These are phyloP conservation scores for Flaveria linearis DNA, from an alignment of 129 eudicot species.

Conservation along the genomic window DNA sequence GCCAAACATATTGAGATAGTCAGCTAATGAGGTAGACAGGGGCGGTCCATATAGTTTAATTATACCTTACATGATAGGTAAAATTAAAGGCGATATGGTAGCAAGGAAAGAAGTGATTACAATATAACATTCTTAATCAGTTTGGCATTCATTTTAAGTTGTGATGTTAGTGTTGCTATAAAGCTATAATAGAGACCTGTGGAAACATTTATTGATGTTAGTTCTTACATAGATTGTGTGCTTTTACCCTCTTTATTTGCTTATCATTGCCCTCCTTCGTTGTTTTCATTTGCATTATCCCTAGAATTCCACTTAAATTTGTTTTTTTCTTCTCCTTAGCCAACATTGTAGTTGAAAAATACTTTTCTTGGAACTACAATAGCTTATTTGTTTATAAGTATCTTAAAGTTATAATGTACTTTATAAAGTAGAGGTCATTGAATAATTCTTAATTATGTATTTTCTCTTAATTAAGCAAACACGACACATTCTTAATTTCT, in stretches of 20 bases:
- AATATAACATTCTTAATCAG: neutral
- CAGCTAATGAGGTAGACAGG: neutral
- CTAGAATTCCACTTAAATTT: neutral
- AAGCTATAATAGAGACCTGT: neutral
- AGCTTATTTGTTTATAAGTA: neutral
- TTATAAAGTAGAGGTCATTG: neutral
- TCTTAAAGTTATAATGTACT: neutral
- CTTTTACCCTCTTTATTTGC: neutral
- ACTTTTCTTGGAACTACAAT: neutral
- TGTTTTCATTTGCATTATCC: constrained; percentile 12
- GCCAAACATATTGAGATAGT: neutral
- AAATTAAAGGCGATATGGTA: neutral
- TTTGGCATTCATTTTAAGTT: neutral
- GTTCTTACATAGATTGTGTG: neutral
- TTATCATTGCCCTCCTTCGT: neutral
- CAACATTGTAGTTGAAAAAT: constrained; percentile 2
- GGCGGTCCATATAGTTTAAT: neutral
- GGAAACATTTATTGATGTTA: constrained; percentile 16
- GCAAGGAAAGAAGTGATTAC: constrained; percentile 4
- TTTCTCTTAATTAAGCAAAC: constrained; percentile 13
- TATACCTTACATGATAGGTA: neutral
- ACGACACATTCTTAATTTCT: neutral
- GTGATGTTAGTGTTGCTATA: constrained; percentile 2
- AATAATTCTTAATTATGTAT: neutral
- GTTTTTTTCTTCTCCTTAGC: neutral